phyloP scores from a whole-genome alignment of 2,329 filamentous ascomycete species.

The Cylindrodendrum hubeiense region DNA sequence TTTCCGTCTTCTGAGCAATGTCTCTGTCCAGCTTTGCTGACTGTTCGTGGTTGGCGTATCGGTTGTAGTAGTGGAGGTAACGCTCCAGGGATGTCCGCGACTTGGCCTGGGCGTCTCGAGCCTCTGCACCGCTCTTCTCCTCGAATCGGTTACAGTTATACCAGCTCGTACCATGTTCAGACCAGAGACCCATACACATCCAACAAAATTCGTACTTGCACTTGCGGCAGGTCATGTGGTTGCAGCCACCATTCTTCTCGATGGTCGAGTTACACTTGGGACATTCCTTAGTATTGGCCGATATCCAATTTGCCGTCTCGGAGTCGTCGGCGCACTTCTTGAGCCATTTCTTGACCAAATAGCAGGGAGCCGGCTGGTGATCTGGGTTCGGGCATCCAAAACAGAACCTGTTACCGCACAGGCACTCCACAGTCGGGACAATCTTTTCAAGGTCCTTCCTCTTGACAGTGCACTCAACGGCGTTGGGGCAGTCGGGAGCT shows the following conservation, averaged over 20 bases:
- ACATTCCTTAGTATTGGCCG: constrained; percentile 98
- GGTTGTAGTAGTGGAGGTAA: constrained; percentile 99
- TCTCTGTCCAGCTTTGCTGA: constrained; percentile 97
- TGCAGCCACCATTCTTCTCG: constrained; percentile 98
- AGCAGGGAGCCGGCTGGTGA: constrained; percentile 93
- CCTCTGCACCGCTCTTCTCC: constrained; percentile 93
- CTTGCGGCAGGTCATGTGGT: constrained; percentile 97
- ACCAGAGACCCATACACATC: constrained; percentile 99
- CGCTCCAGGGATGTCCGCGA: constrained; percentile 91
- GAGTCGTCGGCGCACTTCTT: constrained; percentile 99
- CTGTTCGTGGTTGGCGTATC: constrained; percentile 98
- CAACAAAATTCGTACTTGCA: constrained; percentile 98
- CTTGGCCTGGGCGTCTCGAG: constrained; percentile 90
- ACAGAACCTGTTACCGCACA: constrained; percentile 89
- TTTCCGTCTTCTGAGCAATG: constrained; percentile 95
- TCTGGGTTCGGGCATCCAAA: constrained; percentile 93
- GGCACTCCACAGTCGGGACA: constrained; percentile 90
- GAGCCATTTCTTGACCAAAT: constrained; percentile 92
- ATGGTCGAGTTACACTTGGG: constrained; percentile 97
- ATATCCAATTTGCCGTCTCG: constrained; percentile 99
- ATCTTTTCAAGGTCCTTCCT: constrained; percentile 86
- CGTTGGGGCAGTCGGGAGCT: constrained; percentile 95
- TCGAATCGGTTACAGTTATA: constrained; percentile 99
- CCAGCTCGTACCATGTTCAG: constrained; percentile 98
- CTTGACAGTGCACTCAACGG: constrained; percentile 89